A percentile compares a stretch with the other conserved stretches of the same genome.
phyloP scores from a whole-genome alignment of 2,329 filamentous ascomycete species.

The Gnomoniopsis sp. region DNA sequence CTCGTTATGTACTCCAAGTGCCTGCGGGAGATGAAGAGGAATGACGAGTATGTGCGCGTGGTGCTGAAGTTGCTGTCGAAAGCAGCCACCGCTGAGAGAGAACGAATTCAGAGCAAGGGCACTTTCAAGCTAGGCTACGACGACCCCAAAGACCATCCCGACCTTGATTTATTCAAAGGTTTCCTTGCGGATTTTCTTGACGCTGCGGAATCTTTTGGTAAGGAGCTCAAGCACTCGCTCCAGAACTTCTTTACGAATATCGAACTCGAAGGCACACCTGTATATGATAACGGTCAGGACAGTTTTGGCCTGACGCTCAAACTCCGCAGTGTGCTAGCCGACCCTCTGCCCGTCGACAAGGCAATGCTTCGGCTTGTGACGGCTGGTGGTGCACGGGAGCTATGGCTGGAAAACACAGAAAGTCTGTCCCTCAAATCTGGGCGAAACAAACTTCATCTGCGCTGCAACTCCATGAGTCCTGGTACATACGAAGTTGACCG shows the following conservation, averaged over 20 bases:
- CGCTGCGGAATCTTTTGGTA: constrained; percentile 40
- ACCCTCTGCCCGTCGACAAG: constrained; percentile 63
- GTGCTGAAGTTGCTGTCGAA: constrained; percentile 72
- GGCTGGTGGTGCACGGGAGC: constrained; percentile 56
- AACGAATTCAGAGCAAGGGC: constrained; percentile 39
- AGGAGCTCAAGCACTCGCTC: constrained; percentile 66
- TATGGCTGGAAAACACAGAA: constrained; percentile 31
- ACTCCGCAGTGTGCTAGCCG: constrained; percentile 69
- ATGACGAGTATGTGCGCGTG: constrained; percentile 75
- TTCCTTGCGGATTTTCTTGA: constrained; percentile 45
- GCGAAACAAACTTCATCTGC: constrained; percentile 41
- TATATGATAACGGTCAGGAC: constrained; percentile 69
- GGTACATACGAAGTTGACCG: constrained; percentile 75
- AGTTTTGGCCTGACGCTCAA: constrained; percentile 69
- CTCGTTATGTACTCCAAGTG: constrained; percentile 83
- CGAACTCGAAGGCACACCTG: constrained; percentile 63
- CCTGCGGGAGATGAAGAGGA: constrained; percentile 69
- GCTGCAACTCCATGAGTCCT: constrained; percentile 55
- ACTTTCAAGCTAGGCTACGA: constrained; percentile 28
- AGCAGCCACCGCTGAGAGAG: constrained; percentile 53
- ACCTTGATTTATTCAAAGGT: constrained; percentile 40
- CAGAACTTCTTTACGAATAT: constrained; percentile 71
- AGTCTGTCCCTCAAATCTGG: constrained; percentile 52
- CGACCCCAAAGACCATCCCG: constrained; percentile 25
- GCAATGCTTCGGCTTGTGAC: constrained; percentile 62